Conservation (phyloP, 169 alveolate genomes). For the Eimeria falciformis region DNA sequence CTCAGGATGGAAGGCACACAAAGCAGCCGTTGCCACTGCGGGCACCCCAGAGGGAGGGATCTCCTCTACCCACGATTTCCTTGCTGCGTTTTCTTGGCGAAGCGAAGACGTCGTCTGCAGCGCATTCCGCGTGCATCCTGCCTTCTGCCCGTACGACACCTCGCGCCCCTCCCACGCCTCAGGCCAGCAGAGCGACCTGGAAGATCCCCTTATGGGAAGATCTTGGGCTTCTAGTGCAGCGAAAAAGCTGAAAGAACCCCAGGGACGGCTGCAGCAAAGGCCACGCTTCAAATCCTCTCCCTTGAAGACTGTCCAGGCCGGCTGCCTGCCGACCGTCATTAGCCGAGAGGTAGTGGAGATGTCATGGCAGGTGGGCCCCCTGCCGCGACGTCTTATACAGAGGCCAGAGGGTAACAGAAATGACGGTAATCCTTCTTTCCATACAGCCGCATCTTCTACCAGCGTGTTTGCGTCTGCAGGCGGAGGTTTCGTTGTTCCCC, state of each 20-base stretch:
- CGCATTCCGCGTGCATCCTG: constrained; percentile 40
- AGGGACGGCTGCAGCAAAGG: background rate
- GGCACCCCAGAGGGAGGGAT: background rate
- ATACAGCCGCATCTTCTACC: background rate
- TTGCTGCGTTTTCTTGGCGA: constrained; percentile 66
- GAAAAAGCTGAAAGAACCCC: background rate
- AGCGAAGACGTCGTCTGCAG: constrained; percentile 57
- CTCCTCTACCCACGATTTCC: constrained; percentile 44
- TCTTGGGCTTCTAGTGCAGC: background rate
- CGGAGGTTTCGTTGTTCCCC: constrained; percentile 19
- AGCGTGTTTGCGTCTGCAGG: constrained; percentile 10
- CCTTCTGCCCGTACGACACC: background rate
- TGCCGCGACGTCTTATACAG: no score
- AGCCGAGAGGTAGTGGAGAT: background rate
- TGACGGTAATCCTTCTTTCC: no score
- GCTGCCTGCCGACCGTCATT: constrained; percentile 15
- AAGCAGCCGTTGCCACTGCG: background rate
- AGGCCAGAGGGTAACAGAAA: no score
- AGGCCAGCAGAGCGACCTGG: background rate
- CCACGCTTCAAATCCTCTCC: background rate
- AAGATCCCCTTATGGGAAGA: background rate
- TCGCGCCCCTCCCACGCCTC: background rate
- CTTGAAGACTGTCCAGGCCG: background rate
- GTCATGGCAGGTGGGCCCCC: constrained; percentile 5
- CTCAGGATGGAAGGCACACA: background rate